Evolutionary conservation across 129 eudicot species (phyloP).

Genomic region (Flaveria trinervia): DNA sequence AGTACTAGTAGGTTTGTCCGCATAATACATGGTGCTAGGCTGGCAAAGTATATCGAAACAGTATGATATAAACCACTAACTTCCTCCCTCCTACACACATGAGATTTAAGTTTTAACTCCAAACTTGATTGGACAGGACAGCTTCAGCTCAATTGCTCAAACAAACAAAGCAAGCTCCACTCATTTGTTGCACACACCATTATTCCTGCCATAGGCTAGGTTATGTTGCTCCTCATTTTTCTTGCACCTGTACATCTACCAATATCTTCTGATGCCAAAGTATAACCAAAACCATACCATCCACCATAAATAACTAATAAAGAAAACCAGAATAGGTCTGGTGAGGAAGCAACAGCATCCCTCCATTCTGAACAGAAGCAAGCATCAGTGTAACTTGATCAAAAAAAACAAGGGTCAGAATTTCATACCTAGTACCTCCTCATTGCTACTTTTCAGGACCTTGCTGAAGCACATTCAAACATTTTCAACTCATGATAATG

Average conservation of each 20-base stretch:
- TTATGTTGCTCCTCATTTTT: not conserved
- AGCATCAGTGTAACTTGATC: not conserved
- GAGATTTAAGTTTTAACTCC: too few relatives aligned
- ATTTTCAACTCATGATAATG: constrained; percentile 17
- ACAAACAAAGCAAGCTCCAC: not conserved
- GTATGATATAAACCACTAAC: too few relatives aligned
- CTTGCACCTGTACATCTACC: not conserved
- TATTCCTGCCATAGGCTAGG: not conserved
- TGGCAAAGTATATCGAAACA: too few relatives aligned
- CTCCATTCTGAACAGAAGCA: not conserved
- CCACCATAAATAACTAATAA: not conserved
- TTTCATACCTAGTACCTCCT: constrained; percentile 30
- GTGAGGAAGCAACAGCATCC: not conserved
- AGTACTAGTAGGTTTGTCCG: too few relatives aligned
- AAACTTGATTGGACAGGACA: not conserved
- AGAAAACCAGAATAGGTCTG: too few relatives aligned
- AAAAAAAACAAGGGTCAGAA: constrained; percentile 13
- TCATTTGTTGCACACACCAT: not conserved
- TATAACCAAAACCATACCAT: not conserved
- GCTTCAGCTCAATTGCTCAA: not conserved
- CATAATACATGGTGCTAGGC: too few relatives aligned
- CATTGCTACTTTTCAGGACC: constrained; percentile 16
- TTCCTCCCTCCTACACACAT: not conserved
- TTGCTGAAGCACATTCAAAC: constrained; percentile 15
- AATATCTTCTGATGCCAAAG: not conserved